phyloP scores from a whole-genome alignment of 306 rosid species.

The Arachis hypogaea region DNA sequence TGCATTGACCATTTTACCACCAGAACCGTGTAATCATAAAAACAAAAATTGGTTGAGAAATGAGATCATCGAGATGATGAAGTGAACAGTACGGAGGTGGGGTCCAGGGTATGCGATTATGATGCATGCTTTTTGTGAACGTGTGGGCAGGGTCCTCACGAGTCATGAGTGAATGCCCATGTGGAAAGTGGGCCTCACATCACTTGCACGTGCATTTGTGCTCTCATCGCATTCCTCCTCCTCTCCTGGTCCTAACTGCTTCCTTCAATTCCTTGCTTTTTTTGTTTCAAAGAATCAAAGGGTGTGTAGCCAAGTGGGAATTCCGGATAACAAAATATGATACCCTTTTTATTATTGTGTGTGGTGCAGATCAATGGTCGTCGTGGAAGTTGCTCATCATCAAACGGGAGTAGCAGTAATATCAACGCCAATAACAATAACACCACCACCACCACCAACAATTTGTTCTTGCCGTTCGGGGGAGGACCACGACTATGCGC shows the following conservation, averaged over 20 bases:
- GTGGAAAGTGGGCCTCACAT: slow-evolving; percentile 74
- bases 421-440: not conserved
- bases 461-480: slow-evolving; percentile 79
- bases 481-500: slow-evolving; percentile 93
- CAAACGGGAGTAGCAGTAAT: no score
- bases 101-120: slow-evolving; percentile 52
- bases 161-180: slow-evolving; percentile 70
- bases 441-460: slow-evolving; percentile 40
- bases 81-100: slow-evolving; percentile 53
- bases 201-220: slow-evolving; percentile 76
- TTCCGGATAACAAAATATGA: slow-evolving; percentile 25
- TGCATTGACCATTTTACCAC: no score
- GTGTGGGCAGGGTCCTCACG: slow-evolving; percentile 62
- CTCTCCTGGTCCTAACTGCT: not conserved
- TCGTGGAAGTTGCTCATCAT: slow-evolving; percentile 40
- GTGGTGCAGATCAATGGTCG: slow-evolving; percentile 54
- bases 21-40: no score
- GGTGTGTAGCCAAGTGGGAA: slow-evolving; percentile 35
- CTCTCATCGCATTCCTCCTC: slow-evolving; percentile 50
- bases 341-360: not conserved
- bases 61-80: slow-evolving; percentile 46
- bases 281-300: no score
- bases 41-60: not conserved
- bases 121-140: slow-evolving; percentile 50
- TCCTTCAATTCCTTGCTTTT: not conserved